Percentiles rank a stretch among this genome's conserved stretches.
Evolutionary conservation across 164 flowering plant species (phyloP).

Genomic region (Nymphaea thermarum): DNA sequence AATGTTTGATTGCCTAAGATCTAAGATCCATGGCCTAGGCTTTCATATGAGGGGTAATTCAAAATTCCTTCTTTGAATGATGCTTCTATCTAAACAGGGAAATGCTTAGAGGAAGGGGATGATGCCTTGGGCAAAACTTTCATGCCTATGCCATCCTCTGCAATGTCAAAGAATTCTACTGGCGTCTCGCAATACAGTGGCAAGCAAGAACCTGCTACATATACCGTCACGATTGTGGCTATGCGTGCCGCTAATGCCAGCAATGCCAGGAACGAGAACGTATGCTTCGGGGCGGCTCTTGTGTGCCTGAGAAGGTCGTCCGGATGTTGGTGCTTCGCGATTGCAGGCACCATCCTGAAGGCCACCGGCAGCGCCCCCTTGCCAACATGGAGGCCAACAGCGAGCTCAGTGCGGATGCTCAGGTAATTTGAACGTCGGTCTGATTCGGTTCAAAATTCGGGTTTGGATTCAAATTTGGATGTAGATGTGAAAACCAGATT

Average conservation of each 20-base stretch:
- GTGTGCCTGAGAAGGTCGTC: constrained; percentile 34
- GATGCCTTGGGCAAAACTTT: constrained; percentile 23
- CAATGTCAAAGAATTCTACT: constrained; percentile 36
- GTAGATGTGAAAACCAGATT: too few species aligned
- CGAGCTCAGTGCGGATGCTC: constrained; percentile 56
- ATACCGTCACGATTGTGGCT: constrained; percentile 18
- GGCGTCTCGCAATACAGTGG: constrained; percentile 69
- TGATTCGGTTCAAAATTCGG: too few species aligned
- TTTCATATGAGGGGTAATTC: too few species aligned
- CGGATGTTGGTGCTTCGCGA: constrained; percentile 86
- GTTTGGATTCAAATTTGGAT: too few species aligned
- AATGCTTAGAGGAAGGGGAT: too few species aligned
- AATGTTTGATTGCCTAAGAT: too few species aligned
- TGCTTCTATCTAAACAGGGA: too few species aligned
- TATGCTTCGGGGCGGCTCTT: constrained; percentile 47
- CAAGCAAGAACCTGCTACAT: constrained; percentile 28
- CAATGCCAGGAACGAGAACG: constrained; percentile 27
- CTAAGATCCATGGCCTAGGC: too few species aligned
- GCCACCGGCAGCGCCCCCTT: constrained; percentile 48
- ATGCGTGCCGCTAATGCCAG: constrained; percentile 54
- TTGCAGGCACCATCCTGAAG: constrained; percentile 50
- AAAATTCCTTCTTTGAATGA: too few species aligned
- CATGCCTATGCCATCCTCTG: constrained; percentile 57
- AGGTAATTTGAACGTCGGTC: not conserved
- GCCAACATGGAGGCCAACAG: too few species aligned